These are phyloP conservation scores for Tylopilus sp. DNA, from an alignment of 768 basidiomycete genomes.

Conservation along the genomic window DNA sequence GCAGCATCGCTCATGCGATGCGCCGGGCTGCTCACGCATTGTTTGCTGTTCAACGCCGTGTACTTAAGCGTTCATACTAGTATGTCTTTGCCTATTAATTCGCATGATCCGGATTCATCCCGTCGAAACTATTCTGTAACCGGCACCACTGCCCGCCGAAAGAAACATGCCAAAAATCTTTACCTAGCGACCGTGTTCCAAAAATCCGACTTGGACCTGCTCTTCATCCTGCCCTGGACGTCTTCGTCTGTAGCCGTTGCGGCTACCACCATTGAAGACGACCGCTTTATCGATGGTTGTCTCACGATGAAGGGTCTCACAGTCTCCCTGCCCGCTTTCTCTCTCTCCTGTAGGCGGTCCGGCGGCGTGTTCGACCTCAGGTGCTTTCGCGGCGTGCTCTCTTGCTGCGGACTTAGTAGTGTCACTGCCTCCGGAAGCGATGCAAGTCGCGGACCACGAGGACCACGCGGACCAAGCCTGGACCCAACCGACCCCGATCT, in stretches of 20 bases:
- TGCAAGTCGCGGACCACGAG: conserved; percentile 20
- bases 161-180: neutral
- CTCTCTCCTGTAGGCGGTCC: conserved; percentile 42
- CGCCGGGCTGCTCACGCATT: neutral
- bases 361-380: conserved; percentile 34
- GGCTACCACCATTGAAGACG: conserved; percentile 15
- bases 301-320: conserved; percentile 26
- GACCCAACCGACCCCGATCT: conserved; percentile 16
- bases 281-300: conserved; percentile 16
- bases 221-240: conserved; percentile 1
- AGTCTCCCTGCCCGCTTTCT: conserved; percentile 17
- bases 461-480: conserved; percentile 15
- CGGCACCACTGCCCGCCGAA: neutral
- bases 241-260: conserved; percentile 7
- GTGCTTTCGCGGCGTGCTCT: conserved; percentile 24
- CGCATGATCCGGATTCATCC: neutral
- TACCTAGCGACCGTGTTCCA: conserved; percentile 3
- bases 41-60: conserved; percentile 1
- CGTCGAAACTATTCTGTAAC: neutral
- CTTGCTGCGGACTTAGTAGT: conserved; percentile 12
- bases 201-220: conserved; percentile 20
- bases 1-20: neutral
- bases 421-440: conserved; percentile 14
- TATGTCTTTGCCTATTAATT: conserved; percentile 5
- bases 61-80: conserved; percentile 14